Base-by-base conservation (phyloP, 1,284 basidiomycete genomes). In the Hemileia vastatrix region DNA sequence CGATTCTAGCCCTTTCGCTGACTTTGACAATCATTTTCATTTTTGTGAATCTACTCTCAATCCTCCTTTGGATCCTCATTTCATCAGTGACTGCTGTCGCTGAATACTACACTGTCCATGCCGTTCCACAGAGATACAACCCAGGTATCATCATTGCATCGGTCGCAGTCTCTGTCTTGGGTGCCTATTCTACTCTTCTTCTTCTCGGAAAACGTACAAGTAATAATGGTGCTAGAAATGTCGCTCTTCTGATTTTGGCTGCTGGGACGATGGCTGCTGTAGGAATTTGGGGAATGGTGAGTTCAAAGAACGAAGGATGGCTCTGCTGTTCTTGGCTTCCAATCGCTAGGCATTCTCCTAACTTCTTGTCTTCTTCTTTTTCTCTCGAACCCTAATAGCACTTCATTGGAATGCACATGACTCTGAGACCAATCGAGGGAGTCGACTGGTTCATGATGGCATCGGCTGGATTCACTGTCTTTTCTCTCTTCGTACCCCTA, bases 341-440 rank as follows among this genome's bases (percentile, higher is more conserved):
- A 21, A 19, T 33, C 31, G 15, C 18, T 18, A 13, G 36, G 15
- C 21, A 13, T 43, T 21, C 15, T n/a, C 13, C 18, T 44, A 27
- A 24, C 8, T 11, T 15, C 8, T 52, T 54, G 24, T 40, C 40
- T 15, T 43, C 9, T n/a, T 9, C 36, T 4, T n/a, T 23, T 18
- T 13, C 32, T 44, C 48, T 15, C 13, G 19, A 47, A 24, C 19
- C 76, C 77, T 75, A 73, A 24, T 78, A 78, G 78, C 79, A 80
- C 72, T 80, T 80, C 64, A 78, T 80, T 69, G 77, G 77, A 61
- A 77, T 78, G 76, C 76, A 77, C 71, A 74, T 79, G 59, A 70
- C 75, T 32, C 75, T 80, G 15, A 64, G 70, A 49, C 74, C 78
- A 21, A 72, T 72, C 57, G 72, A 75, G 0, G 65, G 69, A 52